Percentiles rank a stretch among this genome's conserved stretches.
Evolutionary conservation across 352 stramenopile genomes (phyloP).

Genomic region (Pythium apleroticum): DNA sequence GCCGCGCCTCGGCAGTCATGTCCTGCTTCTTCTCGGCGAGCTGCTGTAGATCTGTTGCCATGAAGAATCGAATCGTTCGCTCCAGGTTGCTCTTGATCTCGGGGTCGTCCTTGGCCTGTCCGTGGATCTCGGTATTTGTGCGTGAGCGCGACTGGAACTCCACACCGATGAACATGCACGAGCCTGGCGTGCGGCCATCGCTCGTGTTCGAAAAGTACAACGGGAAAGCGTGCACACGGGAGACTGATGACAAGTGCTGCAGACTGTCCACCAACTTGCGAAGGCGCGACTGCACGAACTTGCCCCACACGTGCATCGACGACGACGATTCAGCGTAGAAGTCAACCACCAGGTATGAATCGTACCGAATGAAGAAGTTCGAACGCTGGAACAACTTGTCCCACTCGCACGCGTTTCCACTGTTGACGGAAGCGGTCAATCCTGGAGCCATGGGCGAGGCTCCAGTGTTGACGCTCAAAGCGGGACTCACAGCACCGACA

Average conservation of each 20-base stretch:
- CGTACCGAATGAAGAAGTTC: slow-evolving; percentile 86
- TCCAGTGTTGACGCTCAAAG: slow-evolving; percentile 16
- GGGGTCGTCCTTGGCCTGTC: slow-evolving; percentile 44
- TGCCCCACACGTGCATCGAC: slow-evolving; percentile 81
- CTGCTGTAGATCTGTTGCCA: slow-evolving; percentile 82
- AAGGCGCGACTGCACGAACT: slow-evolving; percentile 79
- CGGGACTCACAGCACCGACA: not conserved
- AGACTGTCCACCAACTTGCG: slow-evolving; percentile 79
- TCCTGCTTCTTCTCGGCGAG: slow-evolving; percentile 71
- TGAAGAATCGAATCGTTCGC: slow-evolving; percentile 81
- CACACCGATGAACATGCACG: slow-evolving; percentile 82
- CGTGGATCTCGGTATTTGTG: slow-evolving; percentile 34
- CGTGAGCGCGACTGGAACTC: slow-evolving; percentile 62
- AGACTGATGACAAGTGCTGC: slow-evolving; percentile 58
- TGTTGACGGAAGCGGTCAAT: slow-evolving; percentile 2
- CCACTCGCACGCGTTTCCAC: slow-evolving; percentile 38
- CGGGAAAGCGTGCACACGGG: slow-evolving; percentile 65
- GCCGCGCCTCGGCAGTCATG: slow-evolving; percentile 53
- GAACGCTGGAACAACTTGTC: slow-evolving; percentile 73
- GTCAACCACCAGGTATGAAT: slow-evolving; percentile 72
- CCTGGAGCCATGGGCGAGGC: slow-evolving; percentile 4
- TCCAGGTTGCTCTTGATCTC: slow-evolving; percentile 71
- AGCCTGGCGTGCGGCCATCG: slow-evolving; percentile 40
- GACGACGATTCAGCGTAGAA: slow-evolving; percentile 59
- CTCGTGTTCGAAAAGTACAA: slow-evolving; percentile 60